Evolutionary conservation across 768 basidiomycete species (phyloP).

Genomic region (Hypholoma fasciculare): DNA sequence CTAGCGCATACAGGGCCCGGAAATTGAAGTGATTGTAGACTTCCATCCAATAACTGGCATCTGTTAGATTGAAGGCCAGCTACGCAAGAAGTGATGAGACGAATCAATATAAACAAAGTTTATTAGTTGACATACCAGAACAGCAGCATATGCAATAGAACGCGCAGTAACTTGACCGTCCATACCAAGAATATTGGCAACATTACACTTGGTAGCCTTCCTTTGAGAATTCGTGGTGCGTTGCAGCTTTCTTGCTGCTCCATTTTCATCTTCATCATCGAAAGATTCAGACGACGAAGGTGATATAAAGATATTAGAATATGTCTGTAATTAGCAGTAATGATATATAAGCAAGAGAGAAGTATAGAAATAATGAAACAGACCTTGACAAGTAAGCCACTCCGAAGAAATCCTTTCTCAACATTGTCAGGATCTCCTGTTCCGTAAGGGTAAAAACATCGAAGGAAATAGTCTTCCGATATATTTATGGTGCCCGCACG

Average conservation of each 20-base stretch:
- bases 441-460: background rate
- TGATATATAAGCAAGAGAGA: background rate
- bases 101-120: background rate
- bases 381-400: constrained; percentile 14
- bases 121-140: constrained; percentile 17
- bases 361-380: background rate
- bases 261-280: constrained; percentile 11
- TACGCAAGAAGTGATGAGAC: constrained; percentile 3
- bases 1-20: constrained; percentile 19
- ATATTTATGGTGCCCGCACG: background rate
- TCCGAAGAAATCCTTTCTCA: constrained; percentile 9
- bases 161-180: constrained; percentile 18
- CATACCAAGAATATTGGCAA: constrained; percentile 14
- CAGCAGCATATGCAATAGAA: constrained; percentile 28
- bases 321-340: constrained; percentile 8
- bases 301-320: constrained; percentile 13
- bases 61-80: constrained; percentile 21
- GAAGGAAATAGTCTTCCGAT: background rate
- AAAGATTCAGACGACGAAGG: constrained; percentile 10
- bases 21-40: constrained; percentile 21
- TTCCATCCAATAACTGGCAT: constrained; percentile 16
- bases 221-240: background rate
- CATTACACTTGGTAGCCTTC: constrained; percentile 13
- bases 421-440: background rate
- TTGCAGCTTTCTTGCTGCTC: constrained; percentile 4